Evolutionary conservation across 2,329 filamentous ascomycete species (phyloP).

Genomic region (Hypoxylon sp.): DNA sequence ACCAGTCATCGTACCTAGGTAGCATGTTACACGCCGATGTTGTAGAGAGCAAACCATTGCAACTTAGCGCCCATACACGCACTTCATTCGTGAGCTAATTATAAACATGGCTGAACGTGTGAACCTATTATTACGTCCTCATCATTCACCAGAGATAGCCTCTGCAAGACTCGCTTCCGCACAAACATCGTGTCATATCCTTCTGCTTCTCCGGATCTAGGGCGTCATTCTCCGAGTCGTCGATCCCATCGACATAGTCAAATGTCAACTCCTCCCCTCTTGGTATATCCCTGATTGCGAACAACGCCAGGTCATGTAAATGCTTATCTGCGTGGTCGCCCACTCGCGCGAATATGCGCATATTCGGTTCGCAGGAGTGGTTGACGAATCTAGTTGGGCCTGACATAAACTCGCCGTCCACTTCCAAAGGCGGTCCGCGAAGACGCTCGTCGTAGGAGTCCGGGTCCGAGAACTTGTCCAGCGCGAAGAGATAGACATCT

Average conservation of each 20-base stretch:
- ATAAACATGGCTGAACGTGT: background rate
- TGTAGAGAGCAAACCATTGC: background rate
- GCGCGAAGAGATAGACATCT: conserved; percentile 82
- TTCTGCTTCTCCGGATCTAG: conserved; percentile 64
- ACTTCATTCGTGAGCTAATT: background rate
- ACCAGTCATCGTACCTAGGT: background rate
- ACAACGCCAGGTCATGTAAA: conserved; percentile 83
- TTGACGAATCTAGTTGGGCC: conserved; percentile 87
- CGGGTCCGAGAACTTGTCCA: conserved; percentile 82
- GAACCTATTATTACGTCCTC: background rate
- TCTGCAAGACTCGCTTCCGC: conserved; percentile 76
- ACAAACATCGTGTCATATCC: conserved; percentile 73
- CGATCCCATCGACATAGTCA: conserved; percentile 80
- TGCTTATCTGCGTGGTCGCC: conserved; percentile 82
- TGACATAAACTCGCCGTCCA: conserved; percentile 82
- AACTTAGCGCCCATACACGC: background rate
- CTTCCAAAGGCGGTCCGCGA: conserved; percentile 69
- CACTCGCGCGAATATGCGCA: conserved; percentile 83
- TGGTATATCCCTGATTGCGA: conserved; percentile 76
- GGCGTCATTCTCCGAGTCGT: conserved; percentile 64
- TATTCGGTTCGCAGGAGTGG: conserved; percentile 84
- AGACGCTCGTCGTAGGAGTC: conserved; percentile 70
- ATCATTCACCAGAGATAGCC: conserved; percentile 74
- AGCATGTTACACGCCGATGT: conserved; percentile 10
- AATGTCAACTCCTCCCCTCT: conserved; percentile 81